These are phyloP conservation scores for Monosporascus sp. DNA, from an alignment of 2,329 filamentous ascomycete genomes.

Conservation along the genomic window DNA sequence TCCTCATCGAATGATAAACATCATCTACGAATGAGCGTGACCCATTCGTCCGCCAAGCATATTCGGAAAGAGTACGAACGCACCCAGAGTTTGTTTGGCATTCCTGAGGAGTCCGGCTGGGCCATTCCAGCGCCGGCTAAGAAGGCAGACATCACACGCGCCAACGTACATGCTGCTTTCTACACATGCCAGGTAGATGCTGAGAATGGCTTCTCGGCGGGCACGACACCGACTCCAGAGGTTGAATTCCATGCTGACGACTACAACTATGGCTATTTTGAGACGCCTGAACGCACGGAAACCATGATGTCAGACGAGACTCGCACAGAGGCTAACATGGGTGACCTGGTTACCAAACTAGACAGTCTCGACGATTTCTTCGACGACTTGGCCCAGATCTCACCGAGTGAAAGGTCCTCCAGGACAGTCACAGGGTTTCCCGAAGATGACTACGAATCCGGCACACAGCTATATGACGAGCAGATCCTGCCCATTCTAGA, in stretches of 20 bases:
- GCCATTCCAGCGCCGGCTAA: slow-evolving; percentile 89
- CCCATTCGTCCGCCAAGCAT: slow-evolving; percentile 75
- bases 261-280: slow-evolving; percentile 76
- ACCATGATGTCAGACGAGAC: slow-evolving; percentile 90
- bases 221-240: slow-evolving; percentile 70
- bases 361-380: slow-evolving; percentile 81
- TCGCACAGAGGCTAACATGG: slow-evolving; percentile 67
- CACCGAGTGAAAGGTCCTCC: slow-evolving; percentile 59
- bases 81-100: slow-evolving; percentile 91
- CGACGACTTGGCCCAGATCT: slow-evolving; percentile 59
- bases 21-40: slow-evolving; percentile 97
- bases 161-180: slow-evolving; percentile 93
- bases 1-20: slow-evolving; percentile 90
- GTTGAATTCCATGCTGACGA: slow-evolving; percentile 93
- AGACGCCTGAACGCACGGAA: slow-evolving; percentile 66
- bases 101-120: slow-evolving; percentile 94
- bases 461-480: slow-evolving; percentile 84
- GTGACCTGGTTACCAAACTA: slow-evolving; percentile 75
- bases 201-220: slow-evolving; percentile 49
- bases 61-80: slow-evolving; percentile 93
- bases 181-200: slow-evolving; percentile 79
- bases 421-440: slow-evolving; percentile 61
- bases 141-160: slow-evolving; percentile 78
- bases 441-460: slow-evolving; percentile 63
- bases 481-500: slow-evolving; percentile 87